These are phyloP conservation scores for Fusarium clavum DNA, from an alignment of 2,329 filamentous ascomycete genomes.

Conservation along the genomic window DNA sequence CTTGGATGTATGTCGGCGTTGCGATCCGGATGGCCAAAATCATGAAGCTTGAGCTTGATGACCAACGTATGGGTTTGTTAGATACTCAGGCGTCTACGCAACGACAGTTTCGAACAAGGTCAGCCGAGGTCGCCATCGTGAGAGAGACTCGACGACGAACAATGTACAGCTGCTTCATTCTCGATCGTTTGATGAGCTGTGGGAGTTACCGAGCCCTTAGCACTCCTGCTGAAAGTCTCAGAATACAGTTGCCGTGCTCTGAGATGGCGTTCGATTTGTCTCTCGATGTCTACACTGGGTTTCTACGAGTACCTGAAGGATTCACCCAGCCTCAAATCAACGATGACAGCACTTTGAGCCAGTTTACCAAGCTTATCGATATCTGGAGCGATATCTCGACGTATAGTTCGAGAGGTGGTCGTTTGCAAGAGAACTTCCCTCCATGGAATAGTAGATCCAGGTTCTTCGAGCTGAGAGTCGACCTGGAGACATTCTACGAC, in stretches of 20 bases:
- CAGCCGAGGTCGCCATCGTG: not conserved
- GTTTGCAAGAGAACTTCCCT: conserved; percentile 61
- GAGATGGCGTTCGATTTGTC: conserved; percentile 68
- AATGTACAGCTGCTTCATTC: conserved; percentile 79
- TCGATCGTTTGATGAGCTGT: conserved; percentile 76
- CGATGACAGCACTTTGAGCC: conserved; percentile 62
- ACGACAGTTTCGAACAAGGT: not conserved
- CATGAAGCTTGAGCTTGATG: conserved; percentile 14
- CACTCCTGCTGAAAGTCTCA: conserved; percentile 60
- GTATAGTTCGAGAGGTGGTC: conserved; percentile 65
- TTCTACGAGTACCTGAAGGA: conserved; percentile 50
- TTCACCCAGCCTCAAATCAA: conserved; percentile 42
- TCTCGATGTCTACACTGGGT: conserved; percentile 65
- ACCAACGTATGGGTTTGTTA: conserved; percentile 5
- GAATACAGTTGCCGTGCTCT: conserved; percentile 18
- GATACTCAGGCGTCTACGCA: not conserved
- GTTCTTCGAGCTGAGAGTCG: conserved; percentile 65
- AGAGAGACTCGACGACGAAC: conserved; percentile 69
- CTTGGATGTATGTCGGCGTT: conserved; percentile 14
- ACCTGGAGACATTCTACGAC: conserved; percentile 55
- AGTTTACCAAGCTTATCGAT: conserved; percentile 68
- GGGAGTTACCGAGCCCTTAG: conserved; percentile 71
- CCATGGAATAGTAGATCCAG: conserved; percentile 69
- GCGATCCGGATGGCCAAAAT: conserved; percentile 14
- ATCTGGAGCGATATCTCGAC: conserved; percentile 69